phyloP scores from a whole-genome alignment of 2,329 filamentous ascomycete genomes.

The Hypomyces rosellus region DNA sequence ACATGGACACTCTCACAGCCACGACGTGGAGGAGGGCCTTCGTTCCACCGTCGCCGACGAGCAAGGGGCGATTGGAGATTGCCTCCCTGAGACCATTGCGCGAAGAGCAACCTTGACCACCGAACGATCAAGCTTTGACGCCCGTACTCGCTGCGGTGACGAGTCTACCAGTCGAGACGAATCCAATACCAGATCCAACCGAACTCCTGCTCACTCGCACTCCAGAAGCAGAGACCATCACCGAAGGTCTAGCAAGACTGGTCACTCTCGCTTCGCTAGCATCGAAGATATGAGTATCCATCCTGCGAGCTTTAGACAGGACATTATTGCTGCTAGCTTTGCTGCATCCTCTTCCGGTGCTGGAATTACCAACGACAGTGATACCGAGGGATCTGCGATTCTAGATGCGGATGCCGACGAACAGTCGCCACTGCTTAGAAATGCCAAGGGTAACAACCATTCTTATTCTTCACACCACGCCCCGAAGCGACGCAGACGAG shows the following conservation, averaged over 20 bases:
- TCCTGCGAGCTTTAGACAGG: slow-evolving; percentile 83
- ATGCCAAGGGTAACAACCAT: slow-evolving; percentile 23
- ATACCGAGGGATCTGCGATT: slow-evolving; percentile 41
- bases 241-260: slow-evolving; percentile 41
- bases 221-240: slow-evolving; percentile 37
- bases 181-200: slow-evolving; percentile 23
- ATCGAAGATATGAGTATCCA: slow-evolving; percentile 76
- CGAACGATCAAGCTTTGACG: slow-evolving; percentile 22
- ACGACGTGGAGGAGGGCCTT: slow-evolving; percentile 46
- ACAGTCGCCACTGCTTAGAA: slow-evolving; percentile 42
- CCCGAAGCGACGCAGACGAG: slow-evolving; percentile 30
- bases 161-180: slow-evolving; percentile 21
- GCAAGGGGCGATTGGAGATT: slow-evolving; percentile 51
- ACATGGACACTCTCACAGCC: slow-evolving; percentile 26
- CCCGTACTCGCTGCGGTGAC: slow-evolving; percentile 35
- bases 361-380: slow-evolving; percentile 49
- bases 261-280: slow-evolving; percentile 55
- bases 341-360: slow-evolving; percentile 39
- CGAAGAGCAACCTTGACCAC: slow-evolving; percentile 36
- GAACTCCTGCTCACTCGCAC: slow-evolving; percentile 20
- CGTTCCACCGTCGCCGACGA: slow-evolving; percentile 46
- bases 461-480: slow-evolving; percentile 13
- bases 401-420: slow-evolving; percentile 39
- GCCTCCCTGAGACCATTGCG: slow-evolving; percentile 57
- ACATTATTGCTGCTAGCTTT: slow-evolving; percentile 80